Evolutionary conservation across 345 rosid species (phyloP), one percentile per base, ranked within the genome.

Genomic region (Rhodamnia rubescens): DNA sequence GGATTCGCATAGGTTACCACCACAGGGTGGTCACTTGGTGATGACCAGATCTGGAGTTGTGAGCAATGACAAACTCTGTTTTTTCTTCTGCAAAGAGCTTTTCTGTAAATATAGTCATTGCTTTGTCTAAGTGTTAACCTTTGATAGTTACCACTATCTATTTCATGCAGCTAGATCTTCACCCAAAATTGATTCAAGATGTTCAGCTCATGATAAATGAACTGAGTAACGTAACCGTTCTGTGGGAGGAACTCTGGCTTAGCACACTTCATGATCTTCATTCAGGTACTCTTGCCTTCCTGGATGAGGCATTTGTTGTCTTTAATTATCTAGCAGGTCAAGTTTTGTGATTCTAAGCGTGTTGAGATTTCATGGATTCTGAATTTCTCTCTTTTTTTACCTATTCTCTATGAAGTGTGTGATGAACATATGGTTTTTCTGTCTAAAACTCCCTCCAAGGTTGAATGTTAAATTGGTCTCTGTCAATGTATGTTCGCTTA

Each of bases 231-330:
- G 93, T 94, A 81, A 95, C 99, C 84, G 98, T 96, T 87, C 97
- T 96, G 74, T 96, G 99, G 99, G 99, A 96, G 92, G 99, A 96
- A 88, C 92, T 96, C 54, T 96, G 99, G 98, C 95, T 96, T 82
- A 91, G 98, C 92, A 96, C 99, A 54, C 98, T 96, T 89, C 98
- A 96, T 89, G 99, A 96, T 88, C 95, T 96, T 89, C 98, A 95
- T 86, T 92, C 95, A 92, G 99, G 99, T 96, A 91, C 86, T 51
- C 50, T 82, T 83, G 59, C 85, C 85, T 69, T 82, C 58, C 64
- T 51, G 85, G 84, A 53, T 55, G 84, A 26, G 82, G 56, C 81
- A 78, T 82, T 74, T 82, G 82, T 64, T 29, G 53, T 51, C 58
- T 7, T 74, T 49, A 53, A 44, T 20, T 27, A 61, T 82, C 64